Evolutionary conservation across 1,284 basidiomycete species (phyloP).

Genomic region (Boletus austroedulis): DNA sequence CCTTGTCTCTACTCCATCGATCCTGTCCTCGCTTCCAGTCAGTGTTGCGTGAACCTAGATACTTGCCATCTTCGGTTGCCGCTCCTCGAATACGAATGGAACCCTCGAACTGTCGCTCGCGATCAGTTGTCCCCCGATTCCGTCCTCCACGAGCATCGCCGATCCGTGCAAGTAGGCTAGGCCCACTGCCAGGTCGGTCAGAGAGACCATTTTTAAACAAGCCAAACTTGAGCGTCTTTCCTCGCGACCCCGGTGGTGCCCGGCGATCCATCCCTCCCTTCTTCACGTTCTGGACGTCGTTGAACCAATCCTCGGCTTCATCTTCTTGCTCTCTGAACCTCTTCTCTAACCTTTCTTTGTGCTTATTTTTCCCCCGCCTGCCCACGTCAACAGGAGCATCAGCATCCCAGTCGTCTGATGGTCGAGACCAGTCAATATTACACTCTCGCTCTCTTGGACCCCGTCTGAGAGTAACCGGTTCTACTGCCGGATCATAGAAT

Average conservation of each 20-base stretch:
- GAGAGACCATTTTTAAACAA: constrained; percentile 27
- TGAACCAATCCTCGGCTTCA: constrained; percentile 66
- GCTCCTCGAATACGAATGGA: constrained; percentile 34
- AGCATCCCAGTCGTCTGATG: constrained; percentile 45
- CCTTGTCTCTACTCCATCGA: constrained; percentile 25
- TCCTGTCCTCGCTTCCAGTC: constrained; percentile 22
- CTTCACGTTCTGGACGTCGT: constrained; percentile 28
- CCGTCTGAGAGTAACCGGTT: constrained; percentile 17
- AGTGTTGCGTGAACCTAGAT: constrained; percentile 10
- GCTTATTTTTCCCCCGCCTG: constrained; percentile 57
- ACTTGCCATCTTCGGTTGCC: constrained; percentile 21
- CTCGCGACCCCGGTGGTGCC: constrained; percentile 10
- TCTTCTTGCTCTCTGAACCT: constrained; percentile 46
- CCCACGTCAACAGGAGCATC: constrained; percentile 60
- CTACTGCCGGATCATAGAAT: constrained; percentile 52
- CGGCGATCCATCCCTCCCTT: constrained; percentile 23
- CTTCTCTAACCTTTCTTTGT: constrained; percentile 53
- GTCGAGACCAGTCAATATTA: constrained; percentile 17
- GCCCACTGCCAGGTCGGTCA: constrained; percentile 4
- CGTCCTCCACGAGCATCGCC: constrained; percentile 18
- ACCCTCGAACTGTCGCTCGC: constrained; percentile 8
- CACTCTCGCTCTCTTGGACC: constrained; percentile 15
- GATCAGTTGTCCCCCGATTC: constrained; percentile 8
- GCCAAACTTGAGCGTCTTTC: constrained; percentile 42
- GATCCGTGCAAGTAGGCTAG: constrained; percentile 34